Evolutionary conservation across 805 yeast species (phyloP), one percentile per base, ranked within the genome.

Genomic region (Candida adriatica): DNA sequence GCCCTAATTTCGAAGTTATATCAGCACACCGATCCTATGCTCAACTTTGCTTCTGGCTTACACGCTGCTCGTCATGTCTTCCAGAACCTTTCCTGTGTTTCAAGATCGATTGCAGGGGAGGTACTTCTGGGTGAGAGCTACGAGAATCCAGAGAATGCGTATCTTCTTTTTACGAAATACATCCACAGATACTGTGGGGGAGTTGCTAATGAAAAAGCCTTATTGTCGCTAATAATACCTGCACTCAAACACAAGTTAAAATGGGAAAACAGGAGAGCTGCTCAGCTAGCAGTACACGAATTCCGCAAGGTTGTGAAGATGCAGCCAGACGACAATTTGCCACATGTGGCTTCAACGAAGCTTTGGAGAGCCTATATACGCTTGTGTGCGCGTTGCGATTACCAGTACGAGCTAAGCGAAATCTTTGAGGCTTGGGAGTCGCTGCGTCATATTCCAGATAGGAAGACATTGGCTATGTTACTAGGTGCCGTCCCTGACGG

Each of bases 231-330:
- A 16, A 60, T 80, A 18, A 49, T 60, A 2, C 75, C 80, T 0
- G 64, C 79, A 6, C 48, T 58, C 41, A 46, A 51, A 22, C 34
- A 35, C 8, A 25, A 37, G 2, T 31, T 66, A 3, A 30, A 55
- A 13, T 78, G 84, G 84, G 73, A 61, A 8, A 55, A 56, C 2
- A 30, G 63, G 24, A 68, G 56, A 31, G 82, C 87, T 0, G 61
- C 79, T 1, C 84, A 78, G 42, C 60, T 75, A 16, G 76, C 82
- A 0, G 61, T 75, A 3, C 65, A 61, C 23, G 83, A 79, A 48
- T 71, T 79, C 52, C 65, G 71, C 35, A 39, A 39, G 17, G 51
- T 55, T 43, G 60, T 64, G 1, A 56, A 68, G 24, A 64, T 54
- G n/a, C 43, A 58, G 0, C 38, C 36, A 16, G 43, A 45, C 2